Evolutionary conservation across 1,284 basidiomycete species (phyloP).

Genomic region (Malassezia caprae): DNA sequence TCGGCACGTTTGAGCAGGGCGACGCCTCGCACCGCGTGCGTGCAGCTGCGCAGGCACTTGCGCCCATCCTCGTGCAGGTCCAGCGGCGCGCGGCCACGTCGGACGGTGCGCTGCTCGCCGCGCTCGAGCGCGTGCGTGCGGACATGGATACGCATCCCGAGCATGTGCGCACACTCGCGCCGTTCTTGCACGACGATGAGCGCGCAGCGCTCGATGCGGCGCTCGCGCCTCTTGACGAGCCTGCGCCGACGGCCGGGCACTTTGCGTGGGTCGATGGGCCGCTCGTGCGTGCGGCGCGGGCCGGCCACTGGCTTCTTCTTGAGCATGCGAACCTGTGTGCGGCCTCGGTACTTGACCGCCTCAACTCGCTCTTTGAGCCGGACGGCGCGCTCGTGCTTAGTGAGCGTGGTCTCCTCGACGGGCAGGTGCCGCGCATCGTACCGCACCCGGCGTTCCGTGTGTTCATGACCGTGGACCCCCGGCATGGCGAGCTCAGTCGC

Average conservation of each 20-base stretch:
- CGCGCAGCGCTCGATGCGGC: not conserved
- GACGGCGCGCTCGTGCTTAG: conserved; percentile 71
- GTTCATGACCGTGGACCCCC: conserved; percentile 86
- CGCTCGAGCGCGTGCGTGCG: not conserved
- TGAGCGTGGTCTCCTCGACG: conserved; percentile 76
- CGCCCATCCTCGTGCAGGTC: not conserved
- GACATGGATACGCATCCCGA: not conserved
- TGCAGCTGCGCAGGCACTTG: not conserved
- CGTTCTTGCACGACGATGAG: not conserved
- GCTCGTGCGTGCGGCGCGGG: conserved; percentile 73
- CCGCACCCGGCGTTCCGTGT: conserved; percentile 84
- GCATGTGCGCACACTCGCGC: not conserved
- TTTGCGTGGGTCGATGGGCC: conserved; percentile 97
- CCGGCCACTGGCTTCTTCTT: conserved; percentile 80
- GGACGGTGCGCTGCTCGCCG: not conserved
- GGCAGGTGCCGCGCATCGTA: conserved; percentile 62
- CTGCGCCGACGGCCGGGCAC: conserved; percentile 51
- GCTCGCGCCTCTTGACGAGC: not conserved
- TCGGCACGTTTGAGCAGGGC: conserved; percentile 89
- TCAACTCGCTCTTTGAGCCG: conserved; percentile 90
- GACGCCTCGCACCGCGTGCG: conserved; percentile 18
- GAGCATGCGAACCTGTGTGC: conserved; percentile 91
- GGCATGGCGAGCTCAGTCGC: conserved; percentile 82
- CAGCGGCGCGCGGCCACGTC: not conserved
- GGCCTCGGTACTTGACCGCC: conserved; percentile 86